Evolutionary conservation across 2,329 filamentous ascomycete genomes (phyloP).

Genomic region (Sporothrix brasiliensis): DNA sequence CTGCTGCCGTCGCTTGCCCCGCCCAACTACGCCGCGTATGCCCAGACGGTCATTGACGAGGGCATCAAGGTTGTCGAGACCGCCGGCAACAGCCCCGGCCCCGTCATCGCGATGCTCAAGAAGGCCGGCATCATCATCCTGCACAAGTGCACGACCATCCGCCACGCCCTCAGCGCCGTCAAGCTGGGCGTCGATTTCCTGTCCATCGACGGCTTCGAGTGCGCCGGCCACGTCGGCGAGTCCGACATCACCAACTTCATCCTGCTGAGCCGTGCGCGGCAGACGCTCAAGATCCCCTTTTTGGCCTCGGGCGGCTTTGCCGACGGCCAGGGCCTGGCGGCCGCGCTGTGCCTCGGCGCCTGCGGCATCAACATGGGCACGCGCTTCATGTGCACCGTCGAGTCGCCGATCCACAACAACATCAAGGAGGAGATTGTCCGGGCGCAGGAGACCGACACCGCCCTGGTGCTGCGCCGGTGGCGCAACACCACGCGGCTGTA

Average conservation of each 20-base stretch:
- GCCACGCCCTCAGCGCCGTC: conserved; percentile 86
- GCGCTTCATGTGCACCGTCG: conserved; percentile 93
- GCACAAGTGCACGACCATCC: conserved; percentile 97
- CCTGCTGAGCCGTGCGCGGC: conserved; percentile 80
- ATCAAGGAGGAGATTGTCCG: conserved; percentile 92
- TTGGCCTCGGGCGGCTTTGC: conserved; percentile 96
- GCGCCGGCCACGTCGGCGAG: conserved; percentile 86
- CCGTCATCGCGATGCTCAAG: conserved; percentile 87
- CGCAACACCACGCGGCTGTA: conserved; percentile 88
- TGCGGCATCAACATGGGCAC: conserved; percentile 99
- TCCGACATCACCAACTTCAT: conserved; percentile 89
- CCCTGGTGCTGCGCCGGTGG: conserved; percentile 86
- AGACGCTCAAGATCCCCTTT: conserved; percentile 83
- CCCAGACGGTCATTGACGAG: conserved; percentile 90
- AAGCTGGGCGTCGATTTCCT: conserved; percentile 97
- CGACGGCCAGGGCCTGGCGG: conserved; percentile 89
- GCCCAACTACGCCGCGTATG: conserved; percentile 90
- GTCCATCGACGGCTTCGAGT: conserved; percentile 97
- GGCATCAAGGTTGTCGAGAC: conserved; percentile 79
- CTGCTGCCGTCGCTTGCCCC: conserved; percentile 87
- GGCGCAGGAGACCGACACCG: conserved; percentile 87
- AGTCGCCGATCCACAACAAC: conserved; percentile 88
- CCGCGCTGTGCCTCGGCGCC: conserved; percentile 84
- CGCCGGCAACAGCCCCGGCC: conserved; percentile 67
- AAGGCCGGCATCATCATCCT: conserved; percentile 75